Evolutionary conservation across 2,329 filamentous ascomycete genomes (phyloP).

Genomic region (Paecilomyces formosus): DNA sequence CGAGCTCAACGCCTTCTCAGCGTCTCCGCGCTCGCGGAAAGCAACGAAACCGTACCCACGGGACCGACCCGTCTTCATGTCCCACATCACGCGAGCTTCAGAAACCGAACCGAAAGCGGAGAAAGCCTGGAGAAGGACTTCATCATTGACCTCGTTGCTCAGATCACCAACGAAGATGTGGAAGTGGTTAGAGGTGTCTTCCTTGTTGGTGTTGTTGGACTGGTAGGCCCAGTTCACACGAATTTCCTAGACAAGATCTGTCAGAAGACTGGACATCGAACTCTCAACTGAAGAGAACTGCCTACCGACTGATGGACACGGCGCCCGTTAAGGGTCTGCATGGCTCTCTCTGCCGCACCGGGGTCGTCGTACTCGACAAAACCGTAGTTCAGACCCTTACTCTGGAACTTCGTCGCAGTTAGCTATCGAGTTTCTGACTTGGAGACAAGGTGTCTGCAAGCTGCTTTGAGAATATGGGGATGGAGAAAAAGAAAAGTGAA

Average conservation of each 20-base stretch:
- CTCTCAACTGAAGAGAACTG: conserved; percentile 6
- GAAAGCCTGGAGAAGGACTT: conserved; percentile 87
- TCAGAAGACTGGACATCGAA: conserved; percentile 8
- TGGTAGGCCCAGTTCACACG: conserved; percentile 99
- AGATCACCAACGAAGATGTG: conserved; percentile 98
- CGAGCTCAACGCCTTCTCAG: conserved; percentile 89
- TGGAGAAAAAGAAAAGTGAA: conserved; percentile 3
- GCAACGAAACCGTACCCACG: conserved; percentile 97
- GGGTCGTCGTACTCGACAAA: conserved; percentile 99
- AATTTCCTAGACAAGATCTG: conserved; percentile 64
- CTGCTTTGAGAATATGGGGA: conserved; percentile 5
- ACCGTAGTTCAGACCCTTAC: conserved; percentile 97
- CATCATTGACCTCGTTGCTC: conserved; percentile 98
- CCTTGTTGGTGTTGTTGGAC: conserved; percentile 87
- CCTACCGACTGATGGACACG: conserved; percentile 90
- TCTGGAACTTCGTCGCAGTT: conserved; percentile 45
- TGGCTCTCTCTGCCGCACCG: conserved; percentile 88
- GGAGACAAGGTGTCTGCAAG: conserved; percentile 3
- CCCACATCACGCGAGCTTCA: conserved; percentile 99
- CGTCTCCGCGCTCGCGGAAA: conserved; percentile 87
- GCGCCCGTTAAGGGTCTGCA: conserved; percentile 93
- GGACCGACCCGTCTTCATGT: conserved; percentile 98
- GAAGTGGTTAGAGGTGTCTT: conserved; percentile 97
- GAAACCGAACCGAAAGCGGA: conserved; percentile 93
- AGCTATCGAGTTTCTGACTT: not conserved